Conservation (phyloP, 805 yeast species). For the Metschnikowia peoriensis region DNA sequence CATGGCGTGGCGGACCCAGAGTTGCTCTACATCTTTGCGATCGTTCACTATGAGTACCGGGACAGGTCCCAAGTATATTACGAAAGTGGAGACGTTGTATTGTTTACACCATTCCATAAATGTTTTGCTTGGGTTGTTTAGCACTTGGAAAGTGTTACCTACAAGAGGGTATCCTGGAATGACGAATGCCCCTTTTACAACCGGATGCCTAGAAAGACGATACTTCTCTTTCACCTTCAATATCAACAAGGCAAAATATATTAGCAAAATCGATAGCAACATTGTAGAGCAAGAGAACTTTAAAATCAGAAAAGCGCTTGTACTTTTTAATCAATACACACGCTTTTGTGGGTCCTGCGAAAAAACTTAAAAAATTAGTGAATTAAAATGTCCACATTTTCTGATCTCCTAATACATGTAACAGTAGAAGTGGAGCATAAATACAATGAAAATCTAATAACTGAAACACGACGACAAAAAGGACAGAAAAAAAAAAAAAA, state of each 20-base stretch:
- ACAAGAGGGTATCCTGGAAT: constrained; percentile 51
- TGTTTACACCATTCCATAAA: constrained; percentile 45
- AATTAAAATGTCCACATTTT: no score
- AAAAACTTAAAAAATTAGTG: no score
- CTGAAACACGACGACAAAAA: no score
- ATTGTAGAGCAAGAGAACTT: background rate
- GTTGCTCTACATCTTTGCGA: constrained; percentile 47
- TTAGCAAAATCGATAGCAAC: constrained; percentile 8
- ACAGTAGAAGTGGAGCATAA: no score
- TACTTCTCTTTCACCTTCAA: background rate
- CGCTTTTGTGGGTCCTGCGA: no score
- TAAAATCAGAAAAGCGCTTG: background rate
- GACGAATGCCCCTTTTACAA: constrained; percentile 35
- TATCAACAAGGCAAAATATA: background rate
- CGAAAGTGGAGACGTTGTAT: constrained; percentile 50
- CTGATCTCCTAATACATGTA: no score
- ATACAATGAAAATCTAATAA: no score
- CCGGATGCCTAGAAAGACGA: background rate
- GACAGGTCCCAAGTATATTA: constrained; percentile 57
- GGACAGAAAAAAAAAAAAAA: no score
- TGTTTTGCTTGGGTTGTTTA: constrained; percentile 48
- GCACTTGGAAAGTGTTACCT: constrained; percentile 48
- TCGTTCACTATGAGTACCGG: constrained; percentile 67
- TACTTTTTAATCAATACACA: background rate
- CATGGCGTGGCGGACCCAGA: constrained; percentile 50